Conservation (phyloP, 805 yeast species). For the Kuraishia ogatae region DNA sequence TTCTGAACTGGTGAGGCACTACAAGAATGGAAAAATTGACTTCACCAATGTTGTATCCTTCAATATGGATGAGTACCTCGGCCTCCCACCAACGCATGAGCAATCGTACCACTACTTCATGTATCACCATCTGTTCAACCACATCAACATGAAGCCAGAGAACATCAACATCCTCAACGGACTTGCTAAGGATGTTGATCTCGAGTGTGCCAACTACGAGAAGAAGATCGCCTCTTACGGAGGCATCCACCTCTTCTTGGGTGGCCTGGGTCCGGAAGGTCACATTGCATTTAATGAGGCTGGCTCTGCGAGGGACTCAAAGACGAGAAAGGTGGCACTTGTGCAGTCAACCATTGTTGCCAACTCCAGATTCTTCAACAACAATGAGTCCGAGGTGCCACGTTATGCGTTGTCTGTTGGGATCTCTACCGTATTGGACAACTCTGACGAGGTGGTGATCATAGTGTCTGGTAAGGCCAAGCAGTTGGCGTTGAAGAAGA, state of each 20-base stretch:
- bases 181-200: conserved; percentile 32
- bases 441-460: conserved; percentile 41
- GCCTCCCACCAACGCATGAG: conserved; percentile 34
- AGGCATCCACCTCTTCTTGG: conserved; percentile 43
- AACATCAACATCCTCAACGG: conserved; percentile 50
- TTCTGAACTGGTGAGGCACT: conserved; percentile 31
- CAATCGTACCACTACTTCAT: conserved; percentile 53
- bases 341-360: conserved; percentile 44
- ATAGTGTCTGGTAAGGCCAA: conserved; percentile 43
- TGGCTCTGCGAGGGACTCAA: conserved; percentile 37
- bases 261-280: conserved; percentile 56
- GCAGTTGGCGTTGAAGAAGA: conserved; percentile 35
- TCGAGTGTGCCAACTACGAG: conserved; percentile 42
- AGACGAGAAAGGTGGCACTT: conserved; percentile 36
- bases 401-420: conserved; percentile 45
- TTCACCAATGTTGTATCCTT: conserved; percentile 48
- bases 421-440: conserved; percentile 47
- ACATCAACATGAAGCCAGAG: conserved; percentile 40
- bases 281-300: conserved; percentile 54
- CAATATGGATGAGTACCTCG: conserved; percentile 55
- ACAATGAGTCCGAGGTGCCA: conserved; percentile 40
- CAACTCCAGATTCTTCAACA: conserved; percentile 42
- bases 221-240: conserved; percentile 37
- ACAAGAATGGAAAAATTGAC: conserved; percentile 31
- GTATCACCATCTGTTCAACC: conserved; percentile 46